Conservation (phyloP, 306 rosid species). For the Morella rubra region DNA sequence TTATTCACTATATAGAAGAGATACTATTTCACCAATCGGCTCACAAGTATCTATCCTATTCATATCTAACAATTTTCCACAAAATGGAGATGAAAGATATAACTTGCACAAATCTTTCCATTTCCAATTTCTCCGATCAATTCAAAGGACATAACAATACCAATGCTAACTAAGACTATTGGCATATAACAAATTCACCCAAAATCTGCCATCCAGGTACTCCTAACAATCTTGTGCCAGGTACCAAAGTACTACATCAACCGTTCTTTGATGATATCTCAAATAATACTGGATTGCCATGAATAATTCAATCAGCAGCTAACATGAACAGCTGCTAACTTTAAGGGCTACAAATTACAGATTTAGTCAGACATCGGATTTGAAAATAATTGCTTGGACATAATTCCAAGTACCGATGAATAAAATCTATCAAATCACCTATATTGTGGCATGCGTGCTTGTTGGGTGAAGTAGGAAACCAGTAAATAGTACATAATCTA, state of each 20-base stretch:
- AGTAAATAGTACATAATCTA: not conserved
- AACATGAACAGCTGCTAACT: not conserved
- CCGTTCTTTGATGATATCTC: not conserved
- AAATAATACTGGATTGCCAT: not conserved
- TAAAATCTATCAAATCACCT: not conserved
- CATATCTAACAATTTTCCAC: too few relatives aligned
- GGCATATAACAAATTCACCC: not conserved
- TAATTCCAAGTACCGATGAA: not conserved
- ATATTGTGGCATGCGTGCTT: not conserved
- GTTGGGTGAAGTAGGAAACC: not conserved
- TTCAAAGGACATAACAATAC: too few relatives aligned
- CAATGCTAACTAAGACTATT: too few relatives aligned
- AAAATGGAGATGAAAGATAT: too few relatives aligned
- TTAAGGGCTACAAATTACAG: too few relatives aligned
- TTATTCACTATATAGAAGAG: not conserved
- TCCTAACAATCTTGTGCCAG: not conserved
- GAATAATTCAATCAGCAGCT: not conserved
- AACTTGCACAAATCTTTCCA: too few relatives aligned
- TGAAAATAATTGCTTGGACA: not conserved
- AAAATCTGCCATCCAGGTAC: not conserved
- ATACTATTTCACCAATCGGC: too few relatives aligned
- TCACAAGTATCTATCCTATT: too few relatives aligned
- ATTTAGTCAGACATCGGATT: not conserved
- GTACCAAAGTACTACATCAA: not conserved
- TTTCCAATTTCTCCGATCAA: too few relatives aligned